These are phyloP conservation scores for Backusella luteola DNA, from an alignment of 192 early-diverging fungal species.

Conservation along the genomic window DNA sequence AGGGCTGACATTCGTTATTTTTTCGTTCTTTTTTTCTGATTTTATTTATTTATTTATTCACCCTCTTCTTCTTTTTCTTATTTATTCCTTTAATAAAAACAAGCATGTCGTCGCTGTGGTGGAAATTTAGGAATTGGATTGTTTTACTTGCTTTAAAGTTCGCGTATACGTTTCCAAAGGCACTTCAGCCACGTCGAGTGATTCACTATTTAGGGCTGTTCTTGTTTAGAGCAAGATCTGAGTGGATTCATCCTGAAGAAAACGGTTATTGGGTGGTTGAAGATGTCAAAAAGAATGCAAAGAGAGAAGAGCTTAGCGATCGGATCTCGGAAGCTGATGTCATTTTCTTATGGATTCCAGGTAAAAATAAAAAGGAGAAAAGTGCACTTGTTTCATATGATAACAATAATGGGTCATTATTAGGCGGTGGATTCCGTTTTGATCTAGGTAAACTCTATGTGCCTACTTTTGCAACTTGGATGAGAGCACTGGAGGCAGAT, in stretches of 20 bases:
- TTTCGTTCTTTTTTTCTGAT: not conserved
- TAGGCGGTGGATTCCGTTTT: slow-evolving; percentile 24
- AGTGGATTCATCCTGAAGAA: slow-evolving; percentile 6
- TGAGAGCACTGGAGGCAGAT: slow-evolving; percentile 17
- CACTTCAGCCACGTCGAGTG: not conserved
- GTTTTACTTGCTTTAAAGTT: not conserved
- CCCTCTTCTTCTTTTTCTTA: not conserved
- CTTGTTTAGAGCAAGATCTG: slow-evolving; percentile 1
- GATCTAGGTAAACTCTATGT: slow-evolving; percentile 20
- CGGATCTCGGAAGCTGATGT: not conserved
- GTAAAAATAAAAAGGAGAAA: not conserved
- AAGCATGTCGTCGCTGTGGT: slow-evolving; percentile 9
- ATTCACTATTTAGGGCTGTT: not conserved
- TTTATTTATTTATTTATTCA: not conserved
- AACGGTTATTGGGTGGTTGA: slow-evolving; percentile 10
- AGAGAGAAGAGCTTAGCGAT: slow-evolving; percentile 14
- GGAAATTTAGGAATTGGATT: slow-evolving; percentile 7
- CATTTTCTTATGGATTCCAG: slow-evolving; percentile 22
- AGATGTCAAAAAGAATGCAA: slow-evolving; percentile 19
- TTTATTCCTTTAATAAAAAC: not conserved
- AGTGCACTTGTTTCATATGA: not conserved
- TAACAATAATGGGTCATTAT: not conserved
- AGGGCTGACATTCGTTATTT: not conserved
- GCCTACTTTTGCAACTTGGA: slow-evolving; percentile 20
- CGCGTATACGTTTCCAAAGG: not conserved